A percentile compares a stretch with the other conserved stretches of the same genome.
phyloP scores from a whole-genome alignment of 192 early-diverging fungal genomes.

The Borealophlyctis nickersoniae region DNA sequence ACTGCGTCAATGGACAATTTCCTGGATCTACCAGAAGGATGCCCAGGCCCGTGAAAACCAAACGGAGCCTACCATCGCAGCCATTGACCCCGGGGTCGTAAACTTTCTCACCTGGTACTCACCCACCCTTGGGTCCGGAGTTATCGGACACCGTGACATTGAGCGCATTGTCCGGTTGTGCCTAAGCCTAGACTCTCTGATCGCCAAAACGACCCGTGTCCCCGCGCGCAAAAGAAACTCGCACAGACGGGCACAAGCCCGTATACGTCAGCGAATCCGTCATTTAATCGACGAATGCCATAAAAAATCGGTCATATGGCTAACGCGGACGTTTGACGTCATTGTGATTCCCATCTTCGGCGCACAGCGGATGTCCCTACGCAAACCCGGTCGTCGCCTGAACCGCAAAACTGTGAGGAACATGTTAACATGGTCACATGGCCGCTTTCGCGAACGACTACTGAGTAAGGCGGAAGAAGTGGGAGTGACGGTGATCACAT shows the following conservation, averaged over 20 bases:
- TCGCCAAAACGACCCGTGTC: not conserved
- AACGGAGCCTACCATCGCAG: slow-evolving; percentile 1
- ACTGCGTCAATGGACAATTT: not conserved
- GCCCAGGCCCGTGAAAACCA: too few relatives aligned
- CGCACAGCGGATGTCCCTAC: slow-evolving; percentile 1
- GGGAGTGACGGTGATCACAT: not conserved
- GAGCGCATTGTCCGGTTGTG: not conserved
- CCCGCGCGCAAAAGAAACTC: not conserved
- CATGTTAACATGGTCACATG: slow-evolving; percentile 1
- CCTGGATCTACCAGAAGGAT: too few relatives aligned
- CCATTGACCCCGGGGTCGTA: not conserved
- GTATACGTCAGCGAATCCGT: slow-evolving; percentile 1
- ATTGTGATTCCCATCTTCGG: not conserved
- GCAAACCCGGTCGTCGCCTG: not conserved
- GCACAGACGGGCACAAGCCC: not conserved
- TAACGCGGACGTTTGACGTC: slow-evolving; percentile 7
- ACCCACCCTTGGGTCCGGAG: not conserved
- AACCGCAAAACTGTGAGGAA: not conserved
- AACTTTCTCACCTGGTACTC: slow-evolving; percentile 12
- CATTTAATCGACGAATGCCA: slow-evolving; percentile 7
- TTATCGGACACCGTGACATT: not conserved
- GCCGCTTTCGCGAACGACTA: not conserved
- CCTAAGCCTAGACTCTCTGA: not conserved
- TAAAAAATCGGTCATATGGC: slow-evolving; percentile 7
- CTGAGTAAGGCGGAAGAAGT: not conserved